Base-by-base conservation (phyloP, 345 rosid genomes). In the Lepidium didymum region DNA sequence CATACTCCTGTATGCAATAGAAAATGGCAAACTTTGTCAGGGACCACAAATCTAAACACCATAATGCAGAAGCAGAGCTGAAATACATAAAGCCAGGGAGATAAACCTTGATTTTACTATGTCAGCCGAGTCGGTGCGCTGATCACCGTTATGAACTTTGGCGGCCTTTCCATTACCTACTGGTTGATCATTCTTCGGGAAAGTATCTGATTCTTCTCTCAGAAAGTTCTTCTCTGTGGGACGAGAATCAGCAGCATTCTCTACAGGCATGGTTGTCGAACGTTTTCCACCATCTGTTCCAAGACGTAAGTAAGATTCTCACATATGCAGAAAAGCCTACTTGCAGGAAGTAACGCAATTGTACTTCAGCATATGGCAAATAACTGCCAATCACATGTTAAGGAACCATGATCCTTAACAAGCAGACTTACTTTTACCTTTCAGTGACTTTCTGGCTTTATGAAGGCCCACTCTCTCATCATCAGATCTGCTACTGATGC, bases 151-250 rank as follows among this genome's bases (percentile, higher is more conserved):
- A 57, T 55, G 59, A 60, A 70, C 60, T 63, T 74, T 72, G 16
- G 25, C 45, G 34, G 54, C 80, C 59, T 77, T 69, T 31, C 87
- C 90, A 75, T 87, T 85, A 61, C 76, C 78, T 33, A 59, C 57
- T 47, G 56, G 79, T 68, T 74, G 68, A 55, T 72, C 79, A 29
- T 77, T 74, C 74, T 86, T 81, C 23, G 74, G 83, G 19, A 83
- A 62, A 64, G 87, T 59, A 70, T 88, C 90, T 64, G 88, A 88
- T 80, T 85, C 89, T 54, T 82, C 95, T 75, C 77, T 74, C 16
- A 80, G 67, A 11, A 60, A 43, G 27, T 83, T 81, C 45, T 27
- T 57, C 65, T 76, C 73, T 52, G 31, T 58, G 38, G 53, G 67
- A 49, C 58, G 72, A 62, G 68, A 80, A 50, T 16, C 55, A 31